Conservation (phyloP, 2,329 filamentous ascomycete genomes). For the Paradendryphiella salina region DNA sequence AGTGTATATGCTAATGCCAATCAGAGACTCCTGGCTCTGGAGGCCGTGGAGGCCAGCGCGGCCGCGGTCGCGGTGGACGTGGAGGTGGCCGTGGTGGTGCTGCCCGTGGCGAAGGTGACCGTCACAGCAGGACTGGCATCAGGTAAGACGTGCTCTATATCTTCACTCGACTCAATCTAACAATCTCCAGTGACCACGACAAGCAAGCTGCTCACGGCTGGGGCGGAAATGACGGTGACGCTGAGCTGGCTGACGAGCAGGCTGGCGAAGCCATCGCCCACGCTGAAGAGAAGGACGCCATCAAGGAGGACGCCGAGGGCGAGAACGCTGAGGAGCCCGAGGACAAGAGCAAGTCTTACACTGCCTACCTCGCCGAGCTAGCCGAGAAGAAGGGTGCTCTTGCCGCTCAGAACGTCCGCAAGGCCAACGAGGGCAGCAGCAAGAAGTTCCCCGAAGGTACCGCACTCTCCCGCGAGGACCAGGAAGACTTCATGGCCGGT, state of each 20-base stretch:
- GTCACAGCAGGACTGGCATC: constrained; percentile 64
- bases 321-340: constrained; percentile 62
- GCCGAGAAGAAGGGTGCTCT: constrained; percentile 77
- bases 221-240: constrained; percentile 79
- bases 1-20: constrained; percentile 11
- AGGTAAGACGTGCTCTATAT: constrained; percentile 52
- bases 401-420: constrained; percentile 71
- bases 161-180: constrained; percentile 18
- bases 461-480: constrained; percentile 60
- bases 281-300: constrained; percentile 73
- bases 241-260: constrained; percentile 88
- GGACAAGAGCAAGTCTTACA: constrained; percentile 88
- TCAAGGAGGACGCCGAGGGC: constrained; percentile 43
- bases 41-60: constrained; percentile 43
- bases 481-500: constrained; percentile 74
- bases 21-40: constrained; percentile 27
- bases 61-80: constrained; percentile 54
- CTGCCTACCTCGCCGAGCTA: constrained; percentile 80
- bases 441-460: constrained; percentile 94
- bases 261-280: constrained; percentile 87
- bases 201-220: constrained; percentile 89
- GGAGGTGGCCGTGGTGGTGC: constrained; percentile 52
- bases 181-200: constrained; percentile 66
- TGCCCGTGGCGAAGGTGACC: constrained; percentile 57
- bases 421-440: constrained; percentile 90